Percentiles rank a stretch among this genome's conserved stretches.
Conservation (phyloP, 305 asterid genomes). For the Rubia balearica region DNA sequence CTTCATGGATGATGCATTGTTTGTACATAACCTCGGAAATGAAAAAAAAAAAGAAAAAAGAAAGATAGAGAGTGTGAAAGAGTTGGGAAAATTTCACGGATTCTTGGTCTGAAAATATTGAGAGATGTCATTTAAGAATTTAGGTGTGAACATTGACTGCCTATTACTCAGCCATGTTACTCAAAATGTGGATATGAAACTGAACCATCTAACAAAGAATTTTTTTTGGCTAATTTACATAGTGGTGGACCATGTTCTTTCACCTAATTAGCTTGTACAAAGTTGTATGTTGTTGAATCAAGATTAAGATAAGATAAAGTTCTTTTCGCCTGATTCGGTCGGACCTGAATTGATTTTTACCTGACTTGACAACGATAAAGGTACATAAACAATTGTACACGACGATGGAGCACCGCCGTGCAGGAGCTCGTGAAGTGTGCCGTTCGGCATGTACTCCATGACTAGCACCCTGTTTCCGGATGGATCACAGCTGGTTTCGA, state of each 20-base stretch:
- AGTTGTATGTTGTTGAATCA: neutral
- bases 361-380: too few relatives aligned
- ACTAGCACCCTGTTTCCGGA: too few relatives aligned
- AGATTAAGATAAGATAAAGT: neutral
- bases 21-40: conserved; percentile 2
- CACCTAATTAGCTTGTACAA: neutral
- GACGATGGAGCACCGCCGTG: too few relatives aligned
- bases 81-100: neutral
- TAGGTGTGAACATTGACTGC: conserved; percentile 22
- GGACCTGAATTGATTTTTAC: too few relatives aligned
- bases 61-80: neutral
- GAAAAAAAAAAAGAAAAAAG: too few relatives aligned
- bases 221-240: neutral
- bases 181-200: conserved; percentile 14
- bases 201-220: neutral
- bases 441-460: too few relatives aligned
- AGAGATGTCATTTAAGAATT: conserved; percentile 20
- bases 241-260: conserved; percentile 8
- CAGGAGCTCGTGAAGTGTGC: too few relatives aligned
- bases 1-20: neutral
- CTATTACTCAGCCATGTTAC: conserved; percentile 21
- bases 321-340: too few relatives aligned
- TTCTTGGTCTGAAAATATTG: conserved; percentile 1
- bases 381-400: too few relatives aligned
- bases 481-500: too few relatives aligned